Evolutionary conservation across 352 stramenopile genomes (phyloP), one percentile per base, ranked within the genome.

Genomic region (Globisporangium mamillatum): DNA sequence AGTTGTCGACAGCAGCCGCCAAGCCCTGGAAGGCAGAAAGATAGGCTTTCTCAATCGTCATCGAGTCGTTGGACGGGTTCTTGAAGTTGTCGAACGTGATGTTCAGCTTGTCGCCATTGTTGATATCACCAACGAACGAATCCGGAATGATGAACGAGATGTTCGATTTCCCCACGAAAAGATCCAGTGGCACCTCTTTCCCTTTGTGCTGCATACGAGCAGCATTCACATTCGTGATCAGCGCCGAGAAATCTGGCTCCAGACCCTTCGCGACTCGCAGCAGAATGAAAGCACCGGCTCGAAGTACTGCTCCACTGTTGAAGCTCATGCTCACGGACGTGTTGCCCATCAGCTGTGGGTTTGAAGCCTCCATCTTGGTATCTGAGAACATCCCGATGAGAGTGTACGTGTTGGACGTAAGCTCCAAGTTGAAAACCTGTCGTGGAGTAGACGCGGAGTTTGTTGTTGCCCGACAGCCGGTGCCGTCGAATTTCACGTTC

Each of bases 121-220:
- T 79, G 55, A 94, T 91, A 24, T 67, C 81, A 2, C 76, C 74
- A 18, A 65, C 72, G 57, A 88, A 93, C 1, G 67, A 77, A 38
- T 83, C 68, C 0, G 86, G 86, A 44, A 94, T 86, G n/a, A 74
- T 86, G 62, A 94, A 92, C 24, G 84, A 92, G 46, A 94, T 70
- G 59, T 92, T 94, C 3, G 76, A 85, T 0, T 63, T 60, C 1
- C 82, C 81, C 32, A 92, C 72, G 36, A 67, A 80, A 20, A 92
- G 61, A 0, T 81, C 73, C 60, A 94, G 65, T 16, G 73, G 72
- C 20, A 87, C 64, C 1, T 76, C 57, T n/a, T 69, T 36, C 8
- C 64, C 65, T 7, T 69, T 66, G 48, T 82, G 59, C 27, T 75
- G 18, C 75, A 94, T 79, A 0, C 58, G 73, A 1, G 84, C 84